Conservation (phyloP, 345 rosid species). For the Syzygium aqueum region DNA sequence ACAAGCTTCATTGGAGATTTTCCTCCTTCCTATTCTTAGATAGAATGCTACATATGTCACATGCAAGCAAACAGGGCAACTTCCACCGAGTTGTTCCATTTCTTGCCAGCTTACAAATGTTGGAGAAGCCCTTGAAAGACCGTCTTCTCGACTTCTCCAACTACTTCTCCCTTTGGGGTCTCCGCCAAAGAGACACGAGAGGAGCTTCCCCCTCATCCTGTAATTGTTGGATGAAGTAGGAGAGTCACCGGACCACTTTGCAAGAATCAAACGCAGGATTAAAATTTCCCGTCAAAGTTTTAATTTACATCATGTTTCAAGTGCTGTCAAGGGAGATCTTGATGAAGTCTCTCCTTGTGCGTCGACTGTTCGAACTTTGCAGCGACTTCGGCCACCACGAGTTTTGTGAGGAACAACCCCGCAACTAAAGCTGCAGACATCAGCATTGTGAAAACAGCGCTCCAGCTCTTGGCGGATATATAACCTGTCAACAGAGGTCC, state of each 20-base stretch:
- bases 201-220: background rate
- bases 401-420: constrained; percentile 68
- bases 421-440: constrained; percentile 85
- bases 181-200: background rate
- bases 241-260: background rate
- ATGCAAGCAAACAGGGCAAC: background rate
- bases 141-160: background rate
- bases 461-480: constrained; percentile 84
- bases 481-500: constrained; percentile 93
- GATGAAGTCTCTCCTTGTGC: constrained; percentile 5
- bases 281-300: background rate
- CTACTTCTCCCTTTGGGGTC: background rate
- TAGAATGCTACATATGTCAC: background rate
- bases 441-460: constrained; percentile 78
- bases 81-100: background rate
- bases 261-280: background rate
- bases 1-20: background rate
- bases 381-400: constrained; percentile 69
- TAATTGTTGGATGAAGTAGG: background rate
- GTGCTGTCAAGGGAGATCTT: constrained; percentile 5
- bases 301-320: constrained; percentile 7
- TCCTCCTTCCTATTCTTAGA: background rate
- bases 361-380: constrained; percentile 50
- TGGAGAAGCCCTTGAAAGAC: background rate
- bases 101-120: background rate